phyloP scores from a whole-genome alignment of 2,329 filamentous ascomycete species.

The Fusarium aywerte region DNA sequence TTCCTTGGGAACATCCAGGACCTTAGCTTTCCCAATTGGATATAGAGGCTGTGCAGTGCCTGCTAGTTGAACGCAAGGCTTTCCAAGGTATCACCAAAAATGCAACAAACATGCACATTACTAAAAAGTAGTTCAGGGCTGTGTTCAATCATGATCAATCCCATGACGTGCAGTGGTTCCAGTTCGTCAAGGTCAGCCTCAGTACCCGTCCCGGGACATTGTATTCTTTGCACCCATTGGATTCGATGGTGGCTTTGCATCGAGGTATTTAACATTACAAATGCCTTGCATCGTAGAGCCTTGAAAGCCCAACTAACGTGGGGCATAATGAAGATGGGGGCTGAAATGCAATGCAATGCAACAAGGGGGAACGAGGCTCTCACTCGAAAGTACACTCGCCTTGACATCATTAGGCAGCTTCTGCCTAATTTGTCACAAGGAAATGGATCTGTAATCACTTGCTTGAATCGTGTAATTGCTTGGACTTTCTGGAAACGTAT shows the following conservation, averaged over 20 bases:
- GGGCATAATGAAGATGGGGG: background rate
- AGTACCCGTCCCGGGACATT: too few species aligned
- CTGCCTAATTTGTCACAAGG: background rate
- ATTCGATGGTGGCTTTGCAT: too few species aligned
- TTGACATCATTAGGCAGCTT: conserved; percentile 1
- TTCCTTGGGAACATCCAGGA: background rate
- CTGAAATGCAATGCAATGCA: background rate
- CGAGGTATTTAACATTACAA: too few species aligned
- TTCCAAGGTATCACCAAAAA: background rate
- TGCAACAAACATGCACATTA: background rate
- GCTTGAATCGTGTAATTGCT: too few species aligned
- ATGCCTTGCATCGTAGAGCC: background rate
- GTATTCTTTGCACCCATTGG: too few species aligned
- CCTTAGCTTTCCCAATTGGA: conserved; percentile 4
- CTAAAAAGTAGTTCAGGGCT: background rate
- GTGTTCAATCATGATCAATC: too few species aligned
- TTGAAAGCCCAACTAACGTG: background rate
- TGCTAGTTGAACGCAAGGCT: background rate
- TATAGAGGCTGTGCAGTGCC: background rate
- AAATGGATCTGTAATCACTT: background rate
- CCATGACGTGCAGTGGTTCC: too few species aligned
- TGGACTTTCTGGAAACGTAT: background rate
- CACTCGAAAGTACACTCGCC: background rate
- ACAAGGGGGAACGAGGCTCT: background rate
- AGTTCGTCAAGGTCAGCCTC: too few species aligned